Conservation (phyloP, 768 basidiomycete species). For the Tylopilus rubrobrunneus region DNA sequence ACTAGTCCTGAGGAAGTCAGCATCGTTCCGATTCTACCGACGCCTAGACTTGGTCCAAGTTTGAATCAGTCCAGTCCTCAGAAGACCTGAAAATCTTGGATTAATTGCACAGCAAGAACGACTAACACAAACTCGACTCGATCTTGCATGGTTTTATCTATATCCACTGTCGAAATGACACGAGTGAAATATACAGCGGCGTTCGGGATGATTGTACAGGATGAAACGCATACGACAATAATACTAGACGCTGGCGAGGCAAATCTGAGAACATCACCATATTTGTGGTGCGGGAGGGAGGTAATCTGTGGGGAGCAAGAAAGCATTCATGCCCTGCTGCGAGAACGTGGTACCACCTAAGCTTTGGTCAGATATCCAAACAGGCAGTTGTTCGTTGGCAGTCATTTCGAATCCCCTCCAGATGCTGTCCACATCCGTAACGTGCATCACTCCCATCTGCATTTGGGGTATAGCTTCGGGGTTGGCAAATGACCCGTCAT, state of each 20-base stretch:
- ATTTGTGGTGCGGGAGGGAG: constrained; percentile 70
- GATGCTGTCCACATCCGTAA: constrained; percentile 54
- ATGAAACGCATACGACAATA: constrained; percentile 20
- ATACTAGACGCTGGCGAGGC: constrained; percentile 11
- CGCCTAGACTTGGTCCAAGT: constrained; percentile 2
- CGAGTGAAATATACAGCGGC: constrained; percentile 14
- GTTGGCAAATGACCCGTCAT: constrained; percentile 41
- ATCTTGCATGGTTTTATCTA: constrained; percentile 1
- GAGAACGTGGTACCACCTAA: constrained; percentile 72
- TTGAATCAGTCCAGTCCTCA: constrained; percentile 14
- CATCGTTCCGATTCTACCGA: background rate
- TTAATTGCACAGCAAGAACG: background rate
- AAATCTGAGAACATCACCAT: constrained; percentile 45
- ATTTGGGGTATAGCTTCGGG: constrained; percentile 32
- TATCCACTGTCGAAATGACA: constrained; percentile 4
- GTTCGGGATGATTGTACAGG: constrained; percentile 23
- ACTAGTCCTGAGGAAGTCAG: background rate
- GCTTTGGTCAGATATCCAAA: constrained; percentile 84
- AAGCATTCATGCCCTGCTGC: constrained; percentile 83
- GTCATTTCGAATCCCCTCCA: constrained; percentile 74
- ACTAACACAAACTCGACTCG: constrained; percentile 3
- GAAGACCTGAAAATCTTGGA: constrained; percentile 1
- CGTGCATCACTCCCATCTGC: constrained; percentile 27
- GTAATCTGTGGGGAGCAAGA: constrained; percentile 73
- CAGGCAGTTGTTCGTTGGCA: constrained; percentile 70